Evolutionary conservation across 805 yeast genomes (phyloP).

Genomic region (Torulaspora microellipsoides): DNA sequence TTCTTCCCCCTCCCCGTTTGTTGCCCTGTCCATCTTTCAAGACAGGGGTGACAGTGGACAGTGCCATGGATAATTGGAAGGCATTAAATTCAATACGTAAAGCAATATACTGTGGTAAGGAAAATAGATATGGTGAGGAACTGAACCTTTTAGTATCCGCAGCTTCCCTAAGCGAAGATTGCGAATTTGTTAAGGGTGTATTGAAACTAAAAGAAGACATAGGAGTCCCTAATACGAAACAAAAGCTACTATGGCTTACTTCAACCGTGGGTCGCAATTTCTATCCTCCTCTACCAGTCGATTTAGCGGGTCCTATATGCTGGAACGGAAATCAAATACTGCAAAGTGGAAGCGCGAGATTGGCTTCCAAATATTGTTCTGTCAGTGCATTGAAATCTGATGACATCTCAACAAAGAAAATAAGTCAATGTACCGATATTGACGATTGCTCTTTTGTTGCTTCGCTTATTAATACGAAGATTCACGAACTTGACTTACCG

Average conservation of each 20-base stretch:
- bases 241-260: slow-evolving; percentile 26
- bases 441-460: slow-evolving; percentile 75
- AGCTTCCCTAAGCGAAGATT: slow-evolving; percentile 14
- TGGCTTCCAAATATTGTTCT: slow-evolving; percentile 10
- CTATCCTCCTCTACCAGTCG: slow-evolving; percentile 28
- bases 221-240: slow-evolving; percentile 7
- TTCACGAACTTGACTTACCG: slow-evolving; percentile 18
- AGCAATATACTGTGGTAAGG: slow-evolving; percentile 7
- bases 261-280: slow-evolving; percentile 15
- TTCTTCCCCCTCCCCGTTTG: too few species aligned
- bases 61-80: slow-evolving; percentile 10
- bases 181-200: slow-evolving; percentile 11
- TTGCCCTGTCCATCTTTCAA: not conserved
- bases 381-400: slow-evolving; percentile 7
- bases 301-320: slow-evolving; percentile 18
- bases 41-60: not conserved
- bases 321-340: slow-evolving; percentile 17
- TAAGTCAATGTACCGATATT: slow-evolving; percentile 26
- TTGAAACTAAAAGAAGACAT: slow-evolving; percentile 15
- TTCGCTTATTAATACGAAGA: slow-evolving; percentile 50
- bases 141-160: slow-evolving; percentile 1
- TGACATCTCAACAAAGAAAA: not conserved
- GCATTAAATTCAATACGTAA: slow-evolving; percentile 8
- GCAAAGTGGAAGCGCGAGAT: not conserved
- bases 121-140: not conserved